These are phyloP conservation scores for Closterium sp. DNA, from an alignment of 139 green algal genomes.

Conservation along the genomic window DNA sequence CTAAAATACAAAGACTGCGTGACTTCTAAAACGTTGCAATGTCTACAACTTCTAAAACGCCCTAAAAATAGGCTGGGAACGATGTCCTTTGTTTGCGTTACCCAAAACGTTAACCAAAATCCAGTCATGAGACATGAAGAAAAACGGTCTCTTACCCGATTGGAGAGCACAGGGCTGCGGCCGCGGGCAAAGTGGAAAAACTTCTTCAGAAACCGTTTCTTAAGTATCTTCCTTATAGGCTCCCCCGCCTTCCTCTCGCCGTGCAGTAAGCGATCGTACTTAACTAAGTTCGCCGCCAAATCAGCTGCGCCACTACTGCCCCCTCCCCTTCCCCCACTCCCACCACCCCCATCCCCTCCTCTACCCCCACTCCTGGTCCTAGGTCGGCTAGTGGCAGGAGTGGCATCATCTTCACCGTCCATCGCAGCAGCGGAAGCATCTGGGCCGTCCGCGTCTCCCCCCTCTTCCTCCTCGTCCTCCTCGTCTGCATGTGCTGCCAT, in stretches of 20 bases:
- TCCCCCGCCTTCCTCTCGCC: slow-evolving; percentile 48
- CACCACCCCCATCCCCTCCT: background rate
- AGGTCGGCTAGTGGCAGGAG: background rate
- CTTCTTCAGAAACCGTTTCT: slow-evolving; percentile 71
- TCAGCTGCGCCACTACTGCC: background rate
- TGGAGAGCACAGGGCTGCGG: slow-evolving; percentile 27
- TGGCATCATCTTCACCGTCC: background rate
- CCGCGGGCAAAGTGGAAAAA: slow-evolving; percentile 70
- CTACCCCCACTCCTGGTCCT: background rate
- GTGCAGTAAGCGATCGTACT: slow-evolving; percentile 76
- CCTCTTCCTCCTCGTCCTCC: background rate
- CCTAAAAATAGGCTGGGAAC: too few relatives aligned
- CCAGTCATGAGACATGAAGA: too few relatives aligned
- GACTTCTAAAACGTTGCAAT: too few relatives aligned
- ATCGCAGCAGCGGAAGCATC: background rate
- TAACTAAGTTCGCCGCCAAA: slow-evolving; percentile 49
- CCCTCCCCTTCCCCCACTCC: background rate
- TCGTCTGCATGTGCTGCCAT: background rate
- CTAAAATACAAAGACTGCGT: too few relatives aligned
- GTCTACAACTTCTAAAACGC: too few relatives aligned
- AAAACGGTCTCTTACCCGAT: too few relatives aligned
- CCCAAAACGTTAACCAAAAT: too few relatives aligned
- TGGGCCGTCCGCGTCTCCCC: background rate
- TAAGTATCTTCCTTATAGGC: slow-evolving; percentile 16
- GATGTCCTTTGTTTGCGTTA: too few relatives aligned